Conservation (phyloP, 2,329 filamentous ascomycete genomes). For the Bipolaris victoriae region DNA sequence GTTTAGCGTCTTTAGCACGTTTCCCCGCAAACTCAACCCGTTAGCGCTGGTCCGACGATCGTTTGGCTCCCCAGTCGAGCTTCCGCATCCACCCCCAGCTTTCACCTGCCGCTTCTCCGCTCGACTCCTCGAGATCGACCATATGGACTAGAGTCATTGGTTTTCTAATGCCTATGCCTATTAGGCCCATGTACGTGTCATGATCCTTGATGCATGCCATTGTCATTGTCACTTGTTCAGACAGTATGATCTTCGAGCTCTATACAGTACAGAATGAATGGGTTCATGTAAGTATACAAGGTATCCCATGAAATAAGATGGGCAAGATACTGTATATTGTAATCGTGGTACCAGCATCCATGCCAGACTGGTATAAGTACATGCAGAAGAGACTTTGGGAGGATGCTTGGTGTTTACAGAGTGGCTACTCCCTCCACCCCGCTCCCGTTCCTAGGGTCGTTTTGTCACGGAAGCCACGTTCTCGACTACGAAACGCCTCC, state of each 20-base stretch:
- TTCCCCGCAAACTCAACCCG: conserved; percentile 42
- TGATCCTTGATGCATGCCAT: conserved; percentile 4
- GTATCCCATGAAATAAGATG: background rate
- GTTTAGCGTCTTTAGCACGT: conserved; percentile 25
- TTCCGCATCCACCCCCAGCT: conserved; percentile 30
- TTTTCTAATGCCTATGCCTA: conserved; percentile 7
- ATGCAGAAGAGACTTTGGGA: background rate
- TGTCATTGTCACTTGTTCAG: conserved; percentile 7
- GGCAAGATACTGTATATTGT: background rate
- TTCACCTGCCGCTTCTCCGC: conserved; percentile 32
- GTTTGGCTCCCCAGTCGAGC: conserved; percentile 26
- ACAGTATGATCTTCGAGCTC: conserved; percentile 6
- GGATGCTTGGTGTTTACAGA: background rate
- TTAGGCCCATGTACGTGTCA: conserved; percentile 3
- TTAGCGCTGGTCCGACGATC: conserved; percentile 30
- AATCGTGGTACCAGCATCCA: background rate
- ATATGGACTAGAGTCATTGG: conserved; percentile 8
- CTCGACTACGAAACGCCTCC: conserved; percentile 22
- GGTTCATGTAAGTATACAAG: background rate
- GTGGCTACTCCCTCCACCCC: conserved; percentile 4
- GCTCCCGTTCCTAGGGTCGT: conserved; percentile 3
- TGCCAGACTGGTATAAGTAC: background rate
- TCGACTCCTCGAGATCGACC: conserved; percentile 34
- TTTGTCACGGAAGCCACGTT: conserved; percentile 17
- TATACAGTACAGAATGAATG: conserved; percentile 2